phyloP scores from a whole-genome alignment of 495 filamentous ascomycete genomes.

The Acidiella bohemica region DNA sequence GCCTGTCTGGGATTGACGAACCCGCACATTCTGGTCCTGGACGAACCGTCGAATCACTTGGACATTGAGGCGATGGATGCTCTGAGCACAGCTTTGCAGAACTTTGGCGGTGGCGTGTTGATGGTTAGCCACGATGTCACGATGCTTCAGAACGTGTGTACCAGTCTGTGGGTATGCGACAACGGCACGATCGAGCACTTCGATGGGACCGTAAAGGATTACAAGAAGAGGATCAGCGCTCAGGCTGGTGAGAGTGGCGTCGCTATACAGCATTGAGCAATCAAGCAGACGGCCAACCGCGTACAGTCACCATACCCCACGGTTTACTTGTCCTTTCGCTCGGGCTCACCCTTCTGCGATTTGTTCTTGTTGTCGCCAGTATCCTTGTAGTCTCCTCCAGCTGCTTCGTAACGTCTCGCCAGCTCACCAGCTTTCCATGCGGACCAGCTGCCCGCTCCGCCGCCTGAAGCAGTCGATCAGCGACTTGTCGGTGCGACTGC shows the following conservation, averaged over 20 bases:
- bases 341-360: slow-evolving; percentile 16
- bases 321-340: slow-evolving; percentile 15
- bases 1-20: slow-evolving; percentile 83
- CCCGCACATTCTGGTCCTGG: slow-evolving; percentile 93
- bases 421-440: slow-evolving; percentile 19
- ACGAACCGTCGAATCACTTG: slow-evolving; percentile 95
- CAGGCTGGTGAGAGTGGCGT: slow-evolving; percentile 84
- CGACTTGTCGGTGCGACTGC: background rate
- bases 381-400: slow-evolving; percentile 15
- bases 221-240: slow-evolving; percentile 89
- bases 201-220: slow-evolving; percentile 84
- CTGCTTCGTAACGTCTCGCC: slow-evolving; percentile 11
- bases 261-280: slow-evolving; percentile 31
- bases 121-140: slow-evolving; percentile 99
- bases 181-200: slow-evolving; percentile 93
- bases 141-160: slow-evolving; percentile 94
- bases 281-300: no score
- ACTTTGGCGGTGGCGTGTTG: slow-evolving; percentile 86
- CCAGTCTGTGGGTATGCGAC: slow-evolving; percentile 92
- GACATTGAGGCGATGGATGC: slow-evolving; percentile 99
- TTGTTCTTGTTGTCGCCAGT: slow-evolving; percentile 19
- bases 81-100: slow-evolving; percentile 61
- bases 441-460: slow-evolving; percentile 12
- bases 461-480: slow-evolving; percentile 3
- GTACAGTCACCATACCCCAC: no score